Conservation (phyloP, 1,284 basidiomycete genomes). For the Gymnopus androsaceus region DNA sequence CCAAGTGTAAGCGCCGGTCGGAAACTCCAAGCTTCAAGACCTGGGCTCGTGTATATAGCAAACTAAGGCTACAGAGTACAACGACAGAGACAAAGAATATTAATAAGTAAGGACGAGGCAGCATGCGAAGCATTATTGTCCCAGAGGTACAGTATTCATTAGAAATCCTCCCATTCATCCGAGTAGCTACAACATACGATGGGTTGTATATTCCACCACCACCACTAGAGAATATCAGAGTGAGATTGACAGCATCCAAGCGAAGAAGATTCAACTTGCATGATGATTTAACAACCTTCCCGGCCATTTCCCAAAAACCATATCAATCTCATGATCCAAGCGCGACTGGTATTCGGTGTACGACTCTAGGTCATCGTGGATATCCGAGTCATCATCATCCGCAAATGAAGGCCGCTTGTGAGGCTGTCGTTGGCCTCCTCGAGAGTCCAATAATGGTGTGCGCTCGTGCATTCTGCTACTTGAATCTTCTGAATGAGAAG, state of each 20-base stretch:
- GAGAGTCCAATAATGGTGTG: not conserved
- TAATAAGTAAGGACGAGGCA: no score
- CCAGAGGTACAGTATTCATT: no score
- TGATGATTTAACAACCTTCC: conserved; percentile 63
- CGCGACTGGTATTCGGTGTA: conserved; percentile 32
- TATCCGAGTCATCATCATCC: conserved; percentile 20
- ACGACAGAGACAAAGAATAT: no score
- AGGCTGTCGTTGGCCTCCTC: not conserved
- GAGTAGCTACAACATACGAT: conserved; percentile 56
- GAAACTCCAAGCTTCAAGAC: not conserved
- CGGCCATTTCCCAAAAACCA: conserved; percentile 68
- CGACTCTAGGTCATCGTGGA: not conserved
- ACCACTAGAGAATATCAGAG: conserved; percentile 63
- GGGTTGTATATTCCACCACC: conserved; percentile 74
- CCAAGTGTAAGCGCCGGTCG: not conserved
- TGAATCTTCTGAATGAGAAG: not conserved
- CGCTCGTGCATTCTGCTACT: not conserved
- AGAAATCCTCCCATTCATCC: conserved; percentile 42
- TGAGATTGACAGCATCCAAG: conserved; percentile 16
- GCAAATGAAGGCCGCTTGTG: not conserved
- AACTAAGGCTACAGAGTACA: no score
- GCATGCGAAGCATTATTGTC: no score
- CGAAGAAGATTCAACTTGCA: conserved; percentile 46
- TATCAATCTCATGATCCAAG: conserved; percentile 44
- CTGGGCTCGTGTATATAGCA: not conserved